Base-by-base conservation (phyloP, 2,329 filamentous ascomycete genomes). In the Hymenoscyphus salicellus region DNA sequence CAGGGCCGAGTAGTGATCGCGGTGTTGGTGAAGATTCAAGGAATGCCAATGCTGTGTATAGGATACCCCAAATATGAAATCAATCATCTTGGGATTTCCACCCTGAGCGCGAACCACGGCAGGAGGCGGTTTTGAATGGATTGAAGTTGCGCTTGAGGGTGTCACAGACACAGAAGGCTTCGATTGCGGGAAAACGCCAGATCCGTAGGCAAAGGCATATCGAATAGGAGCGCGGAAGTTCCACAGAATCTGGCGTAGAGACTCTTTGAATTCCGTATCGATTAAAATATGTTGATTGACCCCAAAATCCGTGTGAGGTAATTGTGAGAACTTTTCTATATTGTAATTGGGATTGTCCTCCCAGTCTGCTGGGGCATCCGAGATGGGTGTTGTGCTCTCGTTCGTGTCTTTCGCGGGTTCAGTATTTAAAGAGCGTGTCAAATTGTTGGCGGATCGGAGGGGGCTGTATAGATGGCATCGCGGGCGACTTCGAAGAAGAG, bases 31-130 rank as follows among this genome's bases (percentile, higher is more conserved):
- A 71, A 99, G 82, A 74, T 99, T 99, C 66, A 99, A 83, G 38
- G 90, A 93, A 79, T 99, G 95, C 92, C 94, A 99, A 79, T 99
- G 95, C 75, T 99, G 91, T 1, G 91, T 92, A 77, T 96, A 92
- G 0, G 91, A 92, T 11, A 98, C 94, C 30, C 94, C 95, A 75
- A 99, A 95, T 71, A 99, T 96, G 76, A 99, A 97, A 78, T 99
- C 95, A 69, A 99, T 96, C 89, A 98, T 96, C 80, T 97, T 97
- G 14, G 92, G 92, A 0, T 88, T 88, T 33, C 92, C 91, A 72
- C 92, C 89, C 77, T 98, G 94, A 70, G 93, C 91, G 70, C 92
- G 91, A 70, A 90, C 82, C 7, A 98, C 88, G 0, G 92, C 91
- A 61, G 87, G 82, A 0, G 93, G 92, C 1, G 94, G 89, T 66